phyloP scores from a whole-genome alignment of 495 filamentous ascomycete species.

The Hypoxylon rickii region DNA sequence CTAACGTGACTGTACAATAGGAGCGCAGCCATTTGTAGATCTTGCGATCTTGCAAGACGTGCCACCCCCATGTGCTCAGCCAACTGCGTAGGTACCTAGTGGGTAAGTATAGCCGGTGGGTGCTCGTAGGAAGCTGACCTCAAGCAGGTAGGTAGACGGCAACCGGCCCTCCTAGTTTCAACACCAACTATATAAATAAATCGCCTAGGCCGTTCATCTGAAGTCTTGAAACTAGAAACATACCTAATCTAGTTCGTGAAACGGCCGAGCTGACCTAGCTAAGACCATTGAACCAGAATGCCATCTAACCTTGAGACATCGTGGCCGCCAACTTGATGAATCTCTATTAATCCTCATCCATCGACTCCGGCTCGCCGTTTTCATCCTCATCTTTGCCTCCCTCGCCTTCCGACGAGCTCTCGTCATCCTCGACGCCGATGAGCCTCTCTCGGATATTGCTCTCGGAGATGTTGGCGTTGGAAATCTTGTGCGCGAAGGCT shows the following conservation, averaged over 20 bases:
- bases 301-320: slow-evolving; percentile 22
- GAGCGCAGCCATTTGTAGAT: slow-evolving; percentile 3
- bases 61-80: too few relatives aligned
- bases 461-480: slow-evolving; percentile 48
- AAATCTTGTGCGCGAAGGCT: slow-evolving; percentile 77
- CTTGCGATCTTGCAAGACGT: slow-evolving; percentile 3
- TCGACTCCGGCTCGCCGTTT: slow-evolving; percentile 75
- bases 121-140: not conserved
- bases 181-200: slow-evolving; percentile 12
- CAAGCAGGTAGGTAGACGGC: slow-evolving; percentile 6
- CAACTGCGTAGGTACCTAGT: too few relatives aligned
- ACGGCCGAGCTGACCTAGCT: slow-evolving; percentile 1
- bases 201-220: slow-evolving; percentile 7
- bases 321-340: not conserved
- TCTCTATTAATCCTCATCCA: slow-evolving; percentile 75
- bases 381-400: slow-evolving; percentile 63
- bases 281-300: slow-evolving; percentile 4
- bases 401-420: slow-evolving; percentile 61
- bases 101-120: not conserved
- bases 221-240: slow-evolving; percentile 27
- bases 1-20: not conserved
- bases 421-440: slow-evolving; percentile 68
- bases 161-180: slow-evolving; percentile 20
- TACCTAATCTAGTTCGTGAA: slow-evolving; percentile 4
- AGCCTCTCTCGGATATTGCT: slow-evolving; percentile 76